Conservation (phyloP, 75 land plant genomes). For the Selaginella tamariscina region DNA sequence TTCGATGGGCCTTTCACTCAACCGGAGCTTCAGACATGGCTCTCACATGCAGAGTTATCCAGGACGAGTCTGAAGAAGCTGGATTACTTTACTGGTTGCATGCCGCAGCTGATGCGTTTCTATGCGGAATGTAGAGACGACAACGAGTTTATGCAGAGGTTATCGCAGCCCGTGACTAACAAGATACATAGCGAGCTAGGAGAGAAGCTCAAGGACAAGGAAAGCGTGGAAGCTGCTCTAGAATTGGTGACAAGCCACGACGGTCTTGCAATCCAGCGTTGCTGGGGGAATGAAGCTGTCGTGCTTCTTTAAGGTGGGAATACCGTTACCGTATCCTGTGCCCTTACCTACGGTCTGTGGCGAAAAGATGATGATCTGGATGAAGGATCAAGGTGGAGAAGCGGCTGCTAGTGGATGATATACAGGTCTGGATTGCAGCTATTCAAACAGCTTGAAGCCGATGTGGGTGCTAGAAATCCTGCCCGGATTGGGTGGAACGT, state of each 20-base stretch:
- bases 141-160: neutral
- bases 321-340: neutral
- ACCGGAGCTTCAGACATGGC: neutral
- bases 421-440: too few relatives aligned
- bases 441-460: too few relatives aligned
- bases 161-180: neutral
- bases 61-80: neutral
- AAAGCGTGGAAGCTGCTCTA: neutral
- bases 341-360: neutral
- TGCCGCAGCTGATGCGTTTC: neutral
- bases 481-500: too few relatives aligned
- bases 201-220: neutral
- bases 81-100: neutral
- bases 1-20: neutral
- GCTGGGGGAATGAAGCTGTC: neutral
- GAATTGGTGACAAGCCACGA: neutral
- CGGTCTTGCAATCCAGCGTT: neutral
- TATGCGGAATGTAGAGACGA: neutral
- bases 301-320: too few relatives aligned
- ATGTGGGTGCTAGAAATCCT: too few relatives aligned
- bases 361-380: neutral
- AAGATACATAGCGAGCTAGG: neutral
- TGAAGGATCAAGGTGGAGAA: neutral
- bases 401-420: too few relatives aligned
- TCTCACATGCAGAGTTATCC: neutral